Base-by-base conservation (phyloP, 768 basidiomycete genomes). In the Termitomyces sp. region DNA sequence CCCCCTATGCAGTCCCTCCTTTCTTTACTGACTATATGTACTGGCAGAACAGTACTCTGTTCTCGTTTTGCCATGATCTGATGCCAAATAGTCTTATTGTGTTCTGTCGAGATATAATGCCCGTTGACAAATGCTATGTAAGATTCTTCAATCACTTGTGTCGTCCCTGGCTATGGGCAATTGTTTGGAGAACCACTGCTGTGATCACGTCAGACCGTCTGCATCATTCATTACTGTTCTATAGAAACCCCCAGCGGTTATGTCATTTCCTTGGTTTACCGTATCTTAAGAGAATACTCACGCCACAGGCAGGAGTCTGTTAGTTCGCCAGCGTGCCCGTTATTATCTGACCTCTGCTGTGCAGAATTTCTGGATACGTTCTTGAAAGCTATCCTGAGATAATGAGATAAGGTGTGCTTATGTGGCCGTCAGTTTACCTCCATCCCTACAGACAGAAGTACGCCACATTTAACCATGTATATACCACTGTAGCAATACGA, bases 1-100 rank as follows among this genome's bases (percentile, higher is more conserved):
- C 20, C 41, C 56, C 54, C 47, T 65, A 68, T 71, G 66, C 65
- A 55, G 53, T 55, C 59, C 28, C 60, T 63, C 47, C 53, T 52
- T 54, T 63, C 45, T 54, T 44, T 54, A 61, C 62, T 63, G 59
- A 63, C 58, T 62, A 64, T 62, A 64, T 58, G 56, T 54, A 57
- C 50, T 36, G 26, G 54, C 41, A 20, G 4, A 48, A 55, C 47
- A 55, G 41, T 48, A 20, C 44, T 55, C 33, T 48, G 47, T 55
- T 52, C 57, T 54, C 53, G 54, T 60, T 52, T 33, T 54, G 47
- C 45, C 45, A 56, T 51, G 46, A 59, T 58, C 55, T 60, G 58
- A 61, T 57, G 47, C 54, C 52, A 51, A 49, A 28, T 63, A 60
- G 60, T 56, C n/a, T 26, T 11, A 51, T 51, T 61, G 55, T 56